Evolutionary conservation across 345 rosid species (phyloP).

Genomic region (Jatropha curcas): DNA sequence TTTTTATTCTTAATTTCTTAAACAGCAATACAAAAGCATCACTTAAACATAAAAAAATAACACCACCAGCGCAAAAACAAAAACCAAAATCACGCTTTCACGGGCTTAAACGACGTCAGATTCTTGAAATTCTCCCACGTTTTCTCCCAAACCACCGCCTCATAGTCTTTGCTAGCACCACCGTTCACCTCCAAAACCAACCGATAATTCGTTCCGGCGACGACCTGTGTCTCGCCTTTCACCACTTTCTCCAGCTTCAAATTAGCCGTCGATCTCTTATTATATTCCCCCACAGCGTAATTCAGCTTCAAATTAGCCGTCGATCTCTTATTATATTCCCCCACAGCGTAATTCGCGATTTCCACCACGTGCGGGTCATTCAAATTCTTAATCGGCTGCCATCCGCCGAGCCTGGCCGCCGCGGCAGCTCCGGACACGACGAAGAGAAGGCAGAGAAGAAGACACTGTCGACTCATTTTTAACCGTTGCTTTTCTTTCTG

Average conservation of each 20-base stretch:
- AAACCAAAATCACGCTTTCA: neutral
- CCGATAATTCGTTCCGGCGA: conserved; percentile 15
- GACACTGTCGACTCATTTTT: conserved; percentile 1
- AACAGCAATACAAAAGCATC: too few relatives aligned
- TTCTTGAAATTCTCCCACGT: conserved; percentile 5
- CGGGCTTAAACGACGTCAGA: conserved; percentile 16
- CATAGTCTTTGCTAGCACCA: neutral
- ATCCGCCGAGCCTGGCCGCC: conserved; percentile 5
- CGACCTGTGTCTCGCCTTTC: conserved; percentile 20
- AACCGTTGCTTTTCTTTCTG: neutral
- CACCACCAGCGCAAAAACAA: too few relatives aligned
- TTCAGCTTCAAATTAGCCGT: neutral
- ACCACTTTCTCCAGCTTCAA: conserved; percentile 2
- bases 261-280: neutral
- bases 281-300: conserved; percentile 12
- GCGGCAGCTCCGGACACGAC: neutral
- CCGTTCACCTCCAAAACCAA: conserved; percentile 12
- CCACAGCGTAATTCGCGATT: conserved; percentile 15
- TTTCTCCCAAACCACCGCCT: conserved; percentile 27
- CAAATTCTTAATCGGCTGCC: conserved; percentile 12
- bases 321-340: conserved; percentile 1
- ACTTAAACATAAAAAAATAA: too few relatives aligned
- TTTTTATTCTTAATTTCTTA: too few relatives aligned
- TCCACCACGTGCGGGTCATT: conserved; percentile 16
- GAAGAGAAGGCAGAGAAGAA: conserved; percentile 4